Base-by-base conservation (phyloP, 202 grass and related monocot species). In the Bolboschoenoplectus hybrid region DNA sequence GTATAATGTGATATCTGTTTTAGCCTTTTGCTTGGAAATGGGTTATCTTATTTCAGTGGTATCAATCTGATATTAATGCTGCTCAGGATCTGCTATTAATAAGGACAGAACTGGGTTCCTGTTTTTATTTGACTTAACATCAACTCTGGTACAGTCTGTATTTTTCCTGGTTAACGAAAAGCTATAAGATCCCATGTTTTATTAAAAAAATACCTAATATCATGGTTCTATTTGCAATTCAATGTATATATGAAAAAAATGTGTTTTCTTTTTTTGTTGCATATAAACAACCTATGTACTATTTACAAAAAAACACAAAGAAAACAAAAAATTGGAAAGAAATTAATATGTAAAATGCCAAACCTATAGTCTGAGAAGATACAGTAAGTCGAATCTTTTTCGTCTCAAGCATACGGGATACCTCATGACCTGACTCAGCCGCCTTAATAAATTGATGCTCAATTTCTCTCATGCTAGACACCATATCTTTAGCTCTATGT, bases 361-460 rank as follows among this genome's bases (percentile, higher is more conserved):
- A 62, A 94, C 92, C 92, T 87, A n/a, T 90, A 71, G 66, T 89
- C 81, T 86, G 16, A 49, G 84, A 82, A 83, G 56, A 85, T 84
- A 90, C 78, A 44, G 49, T 62, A 45, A 85, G 90, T 63, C 80
- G 86, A 58, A 94, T 83, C 72, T 86, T 90, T 64, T 71, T 89
- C 14, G 84, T 88, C 72, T 94, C 92, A 85, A 94, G 85, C 92
- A 92, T 94, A 82, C 87, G 88, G 4, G 82, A 92, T 47, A 94
- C 78, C 75, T 92, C 90, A 73, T 94, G 85, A 58, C 92, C 91
- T 14, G 88, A 89, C 36, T 92, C 86, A 36, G 88, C 86, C 41
- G 88, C 90, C 77, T 75, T 87, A 65, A 75, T 80, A 87, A 94
- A 94, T 9, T 77, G 86, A 67, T 77, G 74, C 74, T 94, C 92